Base-by-base conservation (phyloP, 768 basidiomycete species). In the Boletus rufocinnamomeus region DNA sequence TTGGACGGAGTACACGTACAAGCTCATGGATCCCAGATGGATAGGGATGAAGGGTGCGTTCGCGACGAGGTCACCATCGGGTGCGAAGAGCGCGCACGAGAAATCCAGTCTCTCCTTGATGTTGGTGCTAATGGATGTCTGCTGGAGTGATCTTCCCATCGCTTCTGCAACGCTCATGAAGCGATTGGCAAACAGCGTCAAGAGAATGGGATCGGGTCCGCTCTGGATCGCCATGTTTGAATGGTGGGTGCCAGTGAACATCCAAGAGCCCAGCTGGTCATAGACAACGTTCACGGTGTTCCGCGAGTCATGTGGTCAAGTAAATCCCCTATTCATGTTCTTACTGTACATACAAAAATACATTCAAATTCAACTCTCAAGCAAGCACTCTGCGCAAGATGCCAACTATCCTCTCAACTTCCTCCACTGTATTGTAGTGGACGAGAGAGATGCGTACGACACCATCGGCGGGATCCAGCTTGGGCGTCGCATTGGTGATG, bases 101-200 rank as follows among this genome's bases (percentile, higher is more conserved):
- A 92, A 97, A 74, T 97, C 95, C 47, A 97, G 83, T 4, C 95
- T 84, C 72, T 97, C 95, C 75, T 95, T 96, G 80, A 96, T 96
- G 69, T 98, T 95, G 17, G 93, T 95, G 68, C 89, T 74, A 66
- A 95, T 95, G 4, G 93, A 86, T 0, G 94, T 95, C 72, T 95
- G 91, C 72, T 90, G 92, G 25, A 95, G 77, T 0, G 91, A 91
- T 50, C 91, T 80, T 11, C 94, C 95, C 94, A 96, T 97, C 11
- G 94, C 94, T 70, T 96, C 94, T 10, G 94, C 94, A 21, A 98
- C 92, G 66, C 91, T 91, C 95, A 98, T 98, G 77, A 98, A 95
- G 45, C 95, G 89, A 68, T 97, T 95, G 13, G 93, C 91, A 66
- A 97, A 98, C 52, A 98, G 84, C 2, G 93, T 93, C 47, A 97